Evolutionary conservation across 2,329 filamentous ascomycete genomes (phyloP), one percentile per base, ranked within the genome.

Genomic region (Pseudogymnoascus sp.): DNA sequence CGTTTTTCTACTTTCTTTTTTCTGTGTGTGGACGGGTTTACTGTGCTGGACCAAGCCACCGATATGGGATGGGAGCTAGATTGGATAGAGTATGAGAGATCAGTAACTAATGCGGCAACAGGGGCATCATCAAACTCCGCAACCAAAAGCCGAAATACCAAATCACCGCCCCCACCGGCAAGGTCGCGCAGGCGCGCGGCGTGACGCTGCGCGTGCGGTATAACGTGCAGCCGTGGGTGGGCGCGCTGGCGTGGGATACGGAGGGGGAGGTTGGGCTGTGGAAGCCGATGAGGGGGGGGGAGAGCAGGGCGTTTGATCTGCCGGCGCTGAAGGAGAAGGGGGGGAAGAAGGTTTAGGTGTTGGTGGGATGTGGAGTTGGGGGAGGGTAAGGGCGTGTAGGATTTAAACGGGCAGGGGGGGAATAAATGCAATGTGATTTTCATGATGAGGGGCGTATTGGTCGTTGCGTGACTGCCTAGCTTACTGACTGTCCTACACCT

Each of bases 181-280:
- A 87, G 75, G 82, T 97, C 68, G 89, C 90, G 53, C 83, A 88
- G 71, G 81, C 86, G 60, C 79, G 83, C 61, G 87, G 95, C 74
- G 91, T 93, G 64, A 87, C 85, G 31, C 79, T 99, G 67, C 86
- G 87, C 71, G 79, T 97, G 62, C 88, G 95, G 73, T 99, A 96
- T 86, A 97, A 97, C 77, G 89, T 97, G 65, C 95, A 99, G 80
- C 95, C 95, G 33, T 97, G 93, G 91, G 91, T 99, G 10, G 95
- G 95, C 13, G 77, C 88, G 62, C 77, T 97, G 75, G 89, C 89
- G 44, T 99, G 95, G 95, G 88, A 89, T 71, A 72, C 71, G 67
- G 75, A 80, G 67, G 69, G 73, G 44, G 79, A 83, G 67, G 75
- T 83, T 63, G 83, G 83, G 9, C 74, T 78, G 60, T 93, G 90